phyloP scores from a whole-genome alignment of 768 basidiomycete genomes.

The Hericium rajendrae region DNA sequence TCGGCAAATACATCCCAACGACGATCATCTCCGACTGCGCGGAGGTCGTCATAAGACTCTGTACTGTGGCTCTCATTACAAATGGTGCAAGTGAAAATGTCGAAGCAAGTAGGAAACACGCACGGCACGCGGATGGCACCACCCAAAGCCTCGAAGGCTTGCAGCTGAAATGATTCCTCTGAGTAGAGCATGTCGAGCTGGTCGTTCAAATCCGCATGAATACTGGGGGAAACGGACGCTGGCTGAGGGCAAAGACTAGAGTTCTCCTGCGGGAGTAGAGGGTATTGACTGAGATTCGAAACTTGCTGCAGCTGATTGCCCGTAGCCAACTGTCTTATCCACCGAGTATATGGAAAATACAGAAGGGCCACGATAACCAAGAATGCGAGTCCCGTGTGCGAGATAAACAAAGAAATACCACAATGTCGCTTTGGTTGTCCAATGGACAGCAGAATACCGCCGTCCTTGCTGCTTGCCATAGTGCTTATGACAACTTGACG shows the following conservation, averaged over 20 bases:
- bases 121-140: neutral
- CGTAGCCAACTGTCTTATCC: no score
- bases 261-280: neutral
- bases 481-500: no score
- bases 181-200: neutral
- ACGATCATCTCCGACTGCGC: slow-evolving; percentile 18
- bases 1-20: slow-evolving; percentile 27
- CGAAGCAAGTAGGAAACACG: neutral
- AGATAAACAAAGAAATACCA: no score
- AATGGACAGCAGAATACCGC: no score
- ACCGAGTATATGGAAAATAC: no score
- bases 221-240: neutral
- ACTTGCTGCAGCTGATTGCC: no score
- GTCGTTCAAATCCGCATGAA: neutral
- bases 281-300: neutral
- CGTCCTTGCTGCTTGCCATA: no score
- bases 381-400: no score
- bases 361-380: no score
- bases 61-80: slow-evolving; percentile 11
- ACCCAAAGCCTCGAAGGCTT: neutral
- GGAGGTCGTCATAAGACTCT: slow-evolving; percentile 20
- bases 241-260: neutral
- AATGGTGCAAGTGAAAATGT: neutral
- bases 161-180: neutral
- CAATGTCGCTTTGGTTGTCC: no score